phyloP scores from a whole-genome alignment of 2,329 filamentous ascomycete species.

The Dothideomycetes sp. region DNA sequence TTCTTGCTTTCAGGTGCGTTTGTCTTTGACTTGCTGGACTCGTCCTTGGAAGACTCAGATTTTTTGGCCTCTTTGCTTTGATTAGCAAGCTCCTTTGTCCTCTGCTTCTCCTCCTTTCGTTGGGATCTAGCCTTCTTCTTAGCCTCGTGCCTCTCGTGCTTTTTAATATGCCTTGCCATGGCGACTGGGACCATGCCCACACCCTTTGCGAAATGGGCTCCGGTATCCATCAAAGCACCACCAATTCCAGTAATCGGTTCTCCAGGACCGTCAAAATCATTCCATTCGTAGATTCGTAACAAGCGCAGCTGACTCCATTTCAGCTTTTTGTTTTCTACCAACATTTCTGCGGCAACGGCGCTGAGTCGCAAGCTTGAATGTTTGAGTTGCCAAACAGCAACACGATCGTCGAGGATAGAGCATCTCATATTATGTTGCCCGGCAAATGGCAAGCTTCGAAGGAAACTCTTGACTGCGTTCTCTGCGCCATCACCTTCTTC shows the following conservation, averaged over 20 bases:
- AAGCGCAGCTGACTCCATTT: conserved; percentile 54
- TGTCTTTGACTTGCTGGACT: too few relatives aligned
- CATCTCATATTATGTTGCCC: conserved; percentile 47
- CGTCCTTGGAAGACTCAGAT: not conserved
- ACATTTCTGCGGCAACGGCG: conserved; percentile 52
- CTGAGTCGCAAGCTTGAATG: conserved; percentile 49
- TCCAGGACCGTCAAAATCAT: conserved; percentile 65
- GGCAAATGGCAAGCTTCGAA: conserved; percentile 44
- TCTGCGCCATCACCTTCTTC: conserved; percentile 57
- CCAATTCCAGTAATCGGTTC: conserved; percentile 59
- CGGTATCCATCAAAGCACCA: conserved; percentile 48
- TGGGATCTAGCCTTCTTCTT: conserved; percentile 30
- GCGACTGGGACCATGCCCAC: conserved; percentile 53
- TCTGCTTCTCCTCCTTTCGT: conserved; percentile 16
- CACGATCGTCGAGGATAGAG: conserved; percentile 50
- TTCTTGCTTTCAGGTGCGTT: too few relatives aligned
- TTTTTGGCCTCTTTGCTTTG: conserved; percentile 4
- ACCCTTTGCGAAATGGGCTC: conserved; percentile 50
- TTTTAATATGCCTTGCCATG: conserved; percentile 47
- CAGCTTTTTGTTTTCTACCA: conserved; percentile 50
- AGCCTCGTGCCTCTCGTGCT: conserved; percentile 40
- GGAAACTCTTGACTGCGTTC: conserved; percentile 59
- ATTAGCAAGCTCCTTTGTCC: conserved; percentile 10
- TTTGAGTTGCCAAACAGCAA: conserved; percentile 57
- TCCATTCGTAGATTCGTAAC: conserved; percentile 60